Percentiles rank a stretch among this genome's conserved stretches.
Evolutionary conservation across 805 yeast species (phyloP).

Genomic region (Candida krabiensis): DNA sequence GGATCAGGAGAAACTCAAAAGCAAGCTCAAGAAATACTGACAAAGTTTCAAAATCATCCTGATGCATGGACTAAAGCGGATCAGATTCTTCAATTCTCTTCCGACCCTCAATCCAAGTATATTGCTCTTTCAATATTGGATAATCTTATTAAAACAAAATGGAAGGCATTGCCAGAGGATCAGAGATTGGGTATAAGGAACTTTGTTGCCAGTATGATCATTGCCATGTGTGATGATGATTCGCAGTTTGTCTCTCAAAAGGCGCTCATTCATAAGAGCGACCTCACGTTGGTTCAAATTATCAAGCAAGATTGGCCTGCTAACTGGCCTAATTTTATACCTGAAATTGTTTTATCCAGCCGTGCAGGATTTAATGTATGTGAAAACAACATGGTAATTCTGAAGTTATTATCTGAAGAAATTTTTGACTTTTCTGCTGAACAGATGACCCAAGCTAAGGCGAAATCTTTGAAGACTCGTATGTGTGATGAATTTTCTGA

Average conservation of each 20-base stretch:
- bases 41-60: slow-evolving; percentile 87
- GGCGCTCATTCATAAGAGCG: slow-evolving; percentile 88
- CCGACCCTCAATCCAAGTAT: slow-evolving; percentile 85
- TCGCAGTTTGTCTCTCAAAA: slow-evolving; percentile 66
- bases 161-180: slow-evolving; percentile 89
- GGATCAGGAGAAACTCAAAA: slow-evolving; percentile 76
- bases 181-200: slow-evolving; percentile 93
- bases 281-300: slow-evolving; percentile 88
- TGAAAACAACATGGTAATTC: slow-evolving; percentile 94
- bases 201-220: slow-evolving; percentile 91
- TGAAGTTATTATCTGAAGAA: slow-evolving; percentile 88
- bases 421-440: slow-evolving; percentile 95
- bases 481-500: slow-evolving; percentile 91
- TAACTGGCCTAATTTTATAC: slow-evolving; percentile 96
- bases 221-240: slow-evolving; percentile 85
- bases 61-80: slow-evolving; percentile 97
- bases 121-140: slow-evolving; percentile 89
- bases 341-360: slow-evolving; percentile 85
- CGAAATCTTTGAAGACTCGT: slow-evolving; percentile 74
- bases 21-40: slow-evolving; percentile 68
- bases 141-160: slow-evolving; percentile 83
- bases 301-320: slow-evolving; percentile 99
- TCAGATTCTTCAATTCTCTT: slow-evolving; percentile 74
- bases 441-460: slow-evolving; percentile 95
- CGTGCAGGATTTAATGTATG: slow-evolving; percentile 88